A percentile compares a stretch with the other conserved stretches of the same genome.
These are phyloP conservation scores for Aphanomyces euteiches DNA, from an alignment of 352 stramenopile species.

Conservation along the genomic window DNA sequence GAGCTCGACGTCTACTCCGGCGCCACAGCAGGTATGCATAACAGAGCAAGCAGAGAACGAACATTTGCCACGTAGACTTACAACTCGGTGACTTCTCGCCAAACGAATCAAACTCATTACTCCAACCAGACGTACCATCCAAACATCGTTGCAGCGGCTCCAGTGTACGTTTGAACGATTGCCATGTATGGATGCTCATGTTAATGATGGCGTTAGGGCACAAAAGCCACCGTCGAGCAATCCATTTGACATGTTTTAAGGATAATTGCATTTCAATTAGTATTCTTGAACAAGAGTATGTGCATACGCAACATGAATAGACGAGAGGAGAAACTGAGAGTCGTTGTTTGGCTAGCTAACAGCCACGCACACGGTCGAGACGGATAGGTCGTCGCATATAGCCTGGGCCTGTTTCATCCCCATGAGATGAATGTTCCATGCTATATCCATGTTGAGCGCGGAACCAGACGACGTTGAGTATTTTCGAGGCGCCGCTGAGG, in stretches of 20 bases:
- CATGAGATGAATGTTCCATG: constrained; percentile 19
- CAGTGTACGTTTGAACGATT: constrained; percentile 12
- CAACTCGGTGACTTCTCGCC: neutral
- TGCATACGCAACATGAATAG: neutral
- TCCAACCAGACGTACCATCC: constrained; percentile 6
- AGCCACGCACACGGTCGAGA: neutral
- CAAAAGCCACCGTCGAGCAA: constrained; percentile 23
- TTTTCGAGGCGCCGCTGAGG: neutral
- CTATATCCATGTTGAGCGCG: constrained; percentile 6
- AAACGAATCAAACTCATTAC: neutral
- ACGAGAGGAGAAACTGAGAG: neutral
- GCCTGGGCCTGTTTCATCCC: neutral
- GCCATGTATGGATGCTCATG: neutral
- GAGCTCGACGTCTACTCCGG: neutral
- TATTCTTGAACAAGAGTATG: neutral
- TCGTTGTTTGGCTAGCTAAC: neutral
- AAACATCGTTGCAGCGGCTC: neutral
- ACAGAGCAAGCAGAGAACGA: neutral
- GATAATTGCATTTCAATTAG: neutral
- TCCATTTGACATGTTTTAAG: constrained; percentile 31
- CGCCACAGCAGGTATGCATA: neutral
- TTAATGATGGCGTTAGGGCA: neutral
- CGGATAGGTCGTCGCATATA: neutral
- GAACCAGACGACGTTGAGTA: neutral
- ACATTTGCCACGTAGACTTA: neutral